Conservation (phyloP, 1,139 yeast species). For the Groenewaldozyma sp. region DNA sequence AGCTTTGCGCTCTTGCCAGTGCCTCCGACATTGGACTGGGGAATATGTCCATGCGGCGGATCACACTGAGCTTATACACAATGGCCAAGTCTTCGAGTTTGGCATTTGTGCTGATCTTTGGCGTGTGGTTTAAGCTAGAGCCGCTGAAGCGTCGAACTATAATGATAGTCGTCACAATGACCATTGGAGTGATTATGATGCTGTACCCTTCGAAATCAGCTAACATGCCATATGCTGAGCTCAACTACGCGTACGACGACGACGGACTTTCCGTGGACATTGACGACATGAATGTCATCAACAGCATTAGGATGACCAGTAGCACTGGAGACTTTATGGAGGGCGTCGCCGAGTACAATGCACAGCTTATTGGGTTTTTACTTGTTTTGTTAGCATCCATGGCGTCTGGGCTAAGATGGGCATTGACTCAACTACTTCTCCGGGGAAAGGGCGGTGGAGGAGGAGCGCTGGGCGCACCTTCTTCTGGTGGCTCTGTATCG, state of each 20-base stretch:
- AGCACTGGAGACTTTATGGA: neutral
- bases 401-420: constrained; percentile 90
- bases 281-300: neutral
- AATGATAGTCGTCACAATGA: constrained; percentile 66
- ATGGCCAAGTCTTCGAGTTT: constrained; percentile 82
- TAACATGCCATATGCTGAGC: neutral
- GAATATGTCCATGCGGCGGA: constrained; percentile 68
- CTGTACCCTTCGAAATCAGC: neutral
- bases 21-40: constrained; percentile 94
- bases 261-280: neutral
- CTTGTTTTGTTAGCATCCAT: constrained; percentile 71
- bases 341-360: constrained; percentile 45
- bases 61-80: constrained; percentile 81
- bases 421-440: constrained; percentile 75
- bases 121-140: constrained; percentile 72
- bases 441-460: constrained; percentile 1
- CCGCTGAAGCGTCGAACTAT: constrained; percentile 55
- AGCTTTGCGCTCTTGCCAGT: constrained; percentile 82
- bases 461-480: neutral
- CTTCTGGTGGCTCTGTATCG: neutral
- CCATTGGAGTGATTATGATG: constrained; percentile 79
- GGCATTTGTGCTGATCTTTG: constrained; percentile 80
- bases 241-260: neutral
- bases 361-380: constrained; percentile 47
- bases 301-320: neutral